Conservation (phyloP, 2,329 filamentous ascomycete species). For the Clonostachys solani region DNA sequence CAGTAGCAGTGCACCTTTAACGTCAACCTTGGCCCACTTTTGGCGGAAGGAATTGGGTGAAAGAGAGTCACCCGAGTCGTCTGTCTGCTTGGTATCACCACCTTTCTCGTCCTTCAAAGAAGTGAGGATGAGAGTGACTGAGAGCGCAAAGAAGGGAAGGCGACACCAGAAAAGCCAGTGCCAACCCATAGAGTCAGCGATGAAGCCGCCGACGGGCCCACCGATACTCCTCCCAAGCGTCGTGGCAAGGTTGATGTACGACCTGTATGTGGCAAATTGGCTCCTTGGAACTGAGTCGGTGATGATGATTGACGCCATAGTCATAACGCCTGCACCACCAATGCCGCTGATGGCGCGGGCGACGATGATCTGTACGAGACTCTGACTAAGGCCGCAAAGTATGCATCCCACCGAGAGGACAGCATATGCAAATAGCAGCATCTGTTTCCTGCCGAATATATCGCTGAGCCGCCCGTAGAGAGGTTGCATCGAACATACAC, state of each 20-base stretch:
- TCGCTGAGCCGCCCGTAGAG: constrained; percentile 2
- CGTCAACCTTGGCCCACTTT: constrained; percentile 56
- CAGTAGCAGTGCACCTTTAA: constrained; percentile 66
- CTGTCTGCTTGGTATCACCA: too few species aligned
- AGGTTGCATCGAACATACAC: neutral
- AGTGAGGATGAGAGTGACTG: constrained; percentile 59
- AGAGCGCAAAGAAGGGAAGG: constrained; percentile 61
- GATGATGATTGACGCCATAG: constrained; percentile 20
- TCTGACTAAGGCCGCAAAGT: neutral
- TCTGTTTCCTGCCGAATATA: constrained; percentile 10
- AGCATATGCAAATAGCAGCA: constrained; percentile 9
- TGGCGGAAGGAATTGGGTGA: constrained; percentile 50
- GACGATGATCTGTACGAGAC: neutral
- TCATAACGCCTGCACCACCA: neutral
- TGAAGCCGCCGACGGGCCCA: constrained; percentile 64
- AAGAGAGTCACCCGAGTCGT: constrained; percentile 29
- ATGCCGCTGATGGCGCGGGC: neutral
- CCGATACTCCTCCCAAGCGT: constrained; percentile 64
- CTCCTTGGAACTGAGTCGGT: constrained; percentile 56
- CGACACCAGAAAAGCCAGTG: constrained; percentile 73
- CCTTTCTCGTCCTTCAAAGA: constrained; percentile 38
- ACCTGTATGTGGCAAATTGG: constrained; percentile 30
- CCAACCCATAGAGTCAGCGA: constrained; percentile 74
- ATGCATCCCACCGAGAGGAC: constrained; percentile 3
- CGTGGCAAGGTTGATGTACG: constrained; percentile 61